phyloP scores from a whole-genome alignment of 768 basidiomycete species.

The Gloeopeniophorella convolvens region DNA sequence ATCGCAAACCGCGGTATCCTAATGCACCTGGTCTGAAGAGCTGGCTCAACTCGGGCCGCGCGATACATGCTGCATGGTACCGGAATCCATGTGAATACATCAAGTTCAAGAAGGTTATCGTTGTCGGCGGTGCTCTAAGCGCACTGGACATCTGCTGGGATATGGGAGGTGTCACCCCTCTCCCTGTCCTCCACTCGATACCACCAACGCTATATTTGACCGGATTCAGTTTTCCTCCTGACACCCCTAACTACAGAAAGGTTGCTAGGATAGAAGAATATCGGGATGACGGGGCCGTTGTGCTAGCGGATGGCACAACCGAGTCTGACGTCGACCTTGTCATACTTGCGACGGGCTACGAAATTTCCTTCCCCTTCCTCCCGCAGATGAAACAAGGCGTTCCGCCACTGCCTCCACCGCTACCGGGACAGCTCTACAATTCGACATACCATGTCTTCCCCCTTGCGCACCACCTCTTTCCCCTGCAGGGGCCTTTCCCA shows the following conservation, averaged over 20 bases:
- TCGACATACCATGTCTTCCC: slow-evolving; percentile 65
- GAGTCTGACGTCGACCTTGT: slow-evolving; percentile 54
- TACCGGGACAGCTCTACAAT: slow-evolving; percentile 51
- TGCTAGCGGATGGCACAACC: slow-evolving; percentile 52
- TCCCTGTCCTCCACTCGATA: slow-evolving; percentile 54
- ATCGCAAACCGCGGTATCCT: slow-evolving; percentile 58
- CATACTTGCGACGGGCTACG: slow-evolving; percentile 74
- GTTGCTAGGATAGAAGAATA: slow-evolving; percentile 38
- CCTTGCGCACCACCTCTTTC: slow-evolving; percentile 64
- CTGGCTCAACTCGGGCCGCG: slow-evolving; percentile 50
- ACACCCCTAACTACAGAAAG: slow-evolving; percentile 18
- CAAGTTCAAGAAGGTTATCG: slow-evolving; percentile 33
- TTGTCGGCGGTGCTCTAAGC: slow-evolving; percentile 51
- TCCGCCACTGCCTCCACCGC: slow-evolving; percentile 41
- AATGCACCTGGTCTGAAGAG: slow-evolving; percentile 47
- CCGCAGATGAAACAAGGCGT: slow-evolving; percentile 30
- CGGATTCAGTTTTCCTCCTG: slow-evolving; percentile 21
- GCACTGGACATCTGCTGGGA: slow-evolving; percentile 63
- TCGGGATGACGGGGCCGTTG: slow-evolving; percentile 37
- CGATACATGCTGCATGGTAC: slow-evolving; percentile 65
- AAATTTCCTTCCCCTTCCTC: slow-evolving; percentile 60
- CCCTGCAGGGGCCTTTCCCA: slow-evolving; percentile 42
- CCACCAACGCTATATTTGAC: slow-evolving; percentile 31
- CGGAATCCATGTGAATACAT: slow-evolving; percentile 39
- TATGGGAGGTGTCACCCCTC: slow-evolving; percentile 37